These are phyloP conservation scores for Dovyalis caffra DNA, from an alignment of 345 rosid species.

Conservation along the genomic window DNA sequence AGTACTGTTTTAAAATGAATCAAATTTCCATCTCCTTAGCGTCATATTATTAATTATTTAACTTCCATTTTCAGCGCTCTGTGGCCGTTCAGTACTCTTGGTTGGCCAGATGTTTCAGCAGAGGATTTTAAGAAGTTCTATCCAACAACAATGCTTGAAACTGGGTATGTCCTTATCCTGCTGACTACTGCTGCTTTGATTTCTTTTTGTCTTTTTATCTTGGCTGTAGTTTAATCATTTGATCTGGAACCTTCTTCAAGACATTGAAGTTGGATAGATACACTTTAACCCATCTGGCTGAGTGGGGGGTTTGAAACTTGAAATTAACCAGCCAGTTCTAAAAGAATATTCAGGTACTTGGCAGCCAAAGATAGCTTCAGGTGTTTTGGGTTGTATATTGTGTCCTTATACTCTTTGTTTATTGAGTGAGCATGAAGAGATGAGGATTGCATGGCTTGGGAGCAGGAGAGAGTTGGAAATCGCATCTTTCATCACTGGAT, in stretches of 20 bases:
- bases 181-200: neutral
- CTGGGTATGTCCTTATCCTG: constrained; percentile 56
- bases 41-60: constrained; percentile 12
- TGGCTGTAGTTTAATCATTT: constrained; percentile 3
- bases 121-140: constrained; percentile 78
- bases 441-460: too few relatives aligned
- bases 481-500: too few relatives aligned
- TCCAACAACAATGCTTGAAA: constrained; percentile 94
- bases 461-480: too few relatives aligned
- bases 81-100: constrained; percentile 99
- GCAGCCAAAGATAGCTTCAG: too few relatives aligned
- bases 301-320: neutral
- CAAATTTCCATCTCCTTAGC: neutral
- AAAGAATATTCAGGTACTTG: too few relatives aligned
- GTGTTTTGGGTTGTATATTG: too few relatives aligned
- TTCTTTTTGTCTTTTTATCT: constrained; percentile 1
- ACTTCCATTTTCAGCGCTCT: constrained; percentile 54
- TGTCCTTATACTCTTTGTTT: too few relatives aligned
- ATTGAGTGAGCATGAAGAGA: too few relatives aligned
- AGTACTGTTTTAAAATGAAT: neutral
- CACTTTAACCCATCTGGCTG: neutral
- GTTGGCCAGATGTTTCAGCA: constrained; percentile 83
- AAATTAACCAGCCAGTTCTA: neutral
- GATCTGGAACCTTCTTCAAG: too few relatives aligned
- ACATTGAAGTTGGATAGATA: neutral